These are phyloP conservation scores for Laetiporus sulphureus DNA, from an alignment of 1,284 basidiomycete species.

Conservation along the genomic window DNA sequence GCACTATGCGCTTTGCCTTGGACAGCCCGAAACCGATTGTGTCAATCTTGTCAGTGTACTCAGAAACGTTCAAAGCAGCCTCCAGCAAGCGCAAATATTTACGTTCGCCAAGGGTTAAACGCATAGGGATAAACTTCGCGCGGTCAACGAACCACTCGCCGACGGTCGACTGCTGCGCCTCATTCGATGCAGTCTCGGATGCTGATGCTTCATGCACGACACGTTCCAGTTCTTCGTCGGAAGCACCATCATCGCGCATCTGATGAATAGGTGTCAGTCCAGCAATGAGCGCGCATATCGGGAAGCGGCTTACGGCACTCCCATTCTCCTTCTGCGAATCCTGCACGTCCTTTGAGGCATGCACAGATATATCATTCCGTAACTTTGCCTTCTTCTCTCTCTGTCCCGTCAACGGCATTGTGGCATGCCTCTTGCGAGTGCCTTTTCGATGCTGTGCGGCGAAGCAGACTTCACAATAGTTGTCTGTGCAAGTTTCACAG, in stretches of 20 bases:
- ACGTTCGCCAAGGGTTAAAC: constrained; percentile 63
- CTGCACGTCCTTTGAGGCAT: constrained; percentile 6
- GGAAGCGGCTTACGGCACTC: constrained; percentile 13
- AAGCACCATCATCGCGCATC: constrained; percentile 48
- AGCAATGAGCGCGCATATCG: constrained; percentile 4
- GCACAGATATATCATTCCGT: constrained; percentile 15
- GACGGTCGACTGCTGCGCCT: constrained; percentile 33
- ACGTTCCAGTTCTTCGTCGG: constrained; percentile 36
- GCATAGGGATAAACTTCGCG: constrained; percentile 69
- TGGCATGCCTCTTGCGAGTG: constrained; percentile 55
- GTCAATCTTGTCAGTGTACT: constrained; percentile 83
- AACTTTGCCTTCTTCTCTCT: constrained; percentile 20
- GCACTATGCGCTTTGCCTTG: constrained; percentile 75
- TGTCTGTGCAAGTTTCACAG: constrained; percentile 64
- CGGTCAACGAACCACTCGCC: constrained; percentile 81
- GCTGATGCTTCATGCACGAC: constrained; percentile 25
- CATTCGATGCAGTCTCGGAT: background rate
- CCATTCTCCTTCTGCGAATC: constrained; percentile 17
- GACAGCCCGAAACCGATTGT: constrained; percentile 65
- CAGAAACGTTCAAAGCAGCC: constrained; percentile 72
- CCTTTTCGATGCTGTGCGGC: constrained; percentile 77
- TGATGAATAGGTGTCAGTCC: constrained; percentile 13
- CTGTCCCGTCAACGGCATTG: constrained; percentile 37
- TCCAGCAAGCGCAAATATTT: constrained; percentile 77
- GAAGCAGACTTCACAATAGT: constrained; percentile 79